Evolutionary conservation across 768 basidiomycete genomes (phyloP).

Genomic region (Lentinula edodes): DNA sequence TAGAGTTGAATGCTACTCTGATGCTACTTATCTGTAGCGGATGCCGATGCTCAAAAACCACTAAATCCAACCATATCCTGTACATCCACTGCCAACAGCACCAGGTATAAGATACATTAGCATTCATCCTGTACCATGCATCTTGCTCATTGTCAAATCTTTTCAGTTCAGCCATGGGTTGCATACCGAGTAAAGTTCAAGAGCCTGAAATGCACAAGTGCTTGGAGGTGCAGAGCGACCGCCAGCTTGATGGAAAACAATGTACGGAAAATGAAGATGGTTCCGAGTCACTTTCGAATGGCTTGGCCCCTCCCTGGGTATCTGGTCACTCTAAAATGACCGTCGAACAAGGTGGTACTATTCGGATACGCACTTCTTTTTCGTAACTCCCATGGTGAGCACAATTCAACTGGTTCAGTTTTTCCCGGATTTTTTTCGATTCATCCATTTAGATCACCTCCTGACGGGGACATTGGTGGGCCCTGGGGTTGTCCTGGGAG

Average conservation of each 20-base stretch:
- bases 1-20: too few relatives aligned
- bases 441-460: too few relatives aligned
- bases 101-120: background rate
- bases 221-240: background rate
- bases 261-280: background rate
- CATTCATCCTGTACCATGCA: background rate
- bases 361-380: background rate
- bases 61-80: background rate
- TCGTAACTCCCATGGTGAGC: background rate
- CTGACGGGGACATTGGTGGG: background rate
- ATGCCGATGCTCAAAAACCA: too few relatives aligned
- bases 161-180: slow-evolving; percentile 28
- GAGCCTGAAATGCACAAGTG: background rate
- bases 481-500: background rate
- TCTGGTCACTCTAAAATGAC: slow-evolving; percentile 19
- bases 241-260: background rate
- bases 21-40: too few relatives aligned
- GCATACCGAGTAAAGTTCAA: slow-evolving; percentile 33
- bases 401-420: background rate
- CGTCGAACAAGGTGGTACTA: slow-evolving; percentile 20
- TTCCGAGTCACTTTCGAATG: background rate
- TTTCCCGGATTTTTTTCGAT: too few relatives aligned
- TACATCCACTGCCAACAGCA: background rate
- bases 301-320: slow-evolving; percentile 19
- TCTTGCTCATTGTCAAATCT: background rate